Base-by-base conservation (phyloP, 192 early-diverging fungal species). In the Powellomyces hirtus region DNA sequence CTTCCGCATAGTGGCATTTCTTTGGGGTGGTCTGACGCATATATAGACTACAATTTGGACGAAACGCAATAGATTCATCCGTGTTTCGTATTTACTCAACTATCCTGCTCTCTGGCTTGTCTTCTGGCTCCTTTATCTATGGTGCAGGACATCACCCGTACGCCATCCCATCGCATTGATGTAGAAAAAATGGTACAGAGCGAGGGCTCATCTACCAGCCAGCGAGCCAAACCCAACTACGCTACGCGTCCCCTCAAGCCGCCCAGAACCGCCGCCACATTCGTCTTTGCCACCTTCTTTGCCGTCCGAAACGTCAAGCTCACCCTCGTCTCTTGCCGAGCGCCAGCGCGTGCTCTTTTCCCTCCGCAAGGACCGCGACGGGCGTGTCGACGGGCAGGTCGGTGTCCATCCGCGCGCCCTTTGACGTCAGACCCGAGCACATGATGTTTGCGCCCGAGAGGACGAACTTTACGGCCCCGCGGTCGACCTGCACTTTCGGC, bases 401-500 rank as follows among this genome's bases (percentile, higher is more conserved):
- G 26, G 74, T 71, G 22, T 86, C 85, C 84, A 99, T 83, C 49
- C 82, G 77, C 10, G 92, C 97, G 6, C 96, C 96, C 31, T 89
- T 87, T 36, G 93, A 95, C n/a, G 97, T 99, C 75, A 99, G 76
- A 33, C 97, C 97, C 3, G 95, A 96, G 64, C 95, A 97, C 97
- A 99, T 99, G 68, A 99, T 95, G 75, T 96, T 92, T 55, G 95
- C 95, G 0, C 96, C 96, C 13, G 89, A 89, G 13, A 99, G 87
- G 5, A 99, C 91, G 78, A 95, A 97, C 79, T 98, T 98, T 76
- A 98, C 97, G 40, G 97, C 97, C 4, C 97, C 97, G 14, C 89
- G 84, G 74, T 99, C 97, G 27, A 97, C 94, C 66, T 96, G 93
- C 57, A 97, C 77, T 22, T 80, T 80, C 33, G 95, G 94, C 73